A percentile compares a stretch with the other conserved stretches of the same genome.
These are phyloP conservation scores for Echinochloa phyllopogon DNA, from an alignment of 176 grass and related monocot species.

Conservation along the genomic window DNA sequence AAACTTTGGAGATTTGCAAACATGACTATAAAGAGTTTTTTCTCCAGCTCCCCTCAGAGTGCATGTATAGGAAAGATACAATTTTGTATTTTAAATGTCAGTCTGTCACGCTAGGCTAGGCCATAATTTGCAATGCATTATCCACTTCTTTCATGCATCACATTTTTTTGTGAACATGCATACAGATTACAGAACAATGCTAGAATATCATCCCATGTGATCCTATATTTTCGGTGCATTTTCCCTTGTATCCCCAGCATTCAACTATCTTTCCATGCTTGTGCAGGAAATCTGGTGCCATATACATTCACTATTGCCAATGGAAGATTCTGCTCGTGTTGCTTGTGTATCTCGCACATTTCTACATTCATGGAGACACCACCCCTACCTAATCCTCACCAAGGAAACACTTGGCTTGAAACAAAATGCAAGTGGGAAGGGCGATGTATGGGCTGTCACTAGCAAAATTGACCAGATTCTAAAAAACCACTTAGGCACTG, in stretches of 20 bases:
- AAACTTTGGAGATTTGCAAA: not conserved
- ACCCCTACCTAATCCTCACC: not conserved
- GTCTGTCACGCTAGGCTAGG: not conserved
- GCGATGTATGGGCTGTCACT: not conserved
- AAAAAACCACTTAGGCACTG: conserved; percentile 3
- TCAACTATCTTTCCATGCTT: not conserved
- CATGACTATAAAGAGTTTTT: not conserved
- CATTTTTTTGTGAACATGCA: not conserved
- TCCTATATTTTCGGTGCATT: not conserved
- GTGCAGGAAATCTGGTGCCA: conserved; percentile 6
- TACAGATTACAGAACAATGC: not conserved
- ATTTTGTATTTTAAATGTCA: not conserved
- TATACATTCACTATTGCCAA: not conserved
- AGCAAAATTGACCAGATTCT: not conserved
- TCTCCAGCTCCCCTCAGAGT: not conserved
- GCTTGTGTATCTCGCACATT: conserved; percentile 1
- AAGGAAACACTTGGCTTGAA: not conserved
- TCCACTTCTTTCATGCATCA: not conserved
- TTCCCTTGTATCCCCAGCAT: not conserved
- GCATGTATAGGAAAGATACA: not conserved
- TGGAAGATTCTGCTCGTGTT: not conserved
- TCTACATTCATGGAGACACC: conserved; percentile 13
- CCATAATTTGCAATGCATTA: not conserved
- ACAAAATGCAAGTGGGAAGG: not conserved
- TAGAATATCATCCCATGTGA: not conserved